Percentiles rank a stretch among this genome's conserved stretches.
These are phyloP conservation scores for Malassezia dermatis DNA, from an alignment of 1,284 basidiomycete genomes.

Conservation along the genomic window DNA sequence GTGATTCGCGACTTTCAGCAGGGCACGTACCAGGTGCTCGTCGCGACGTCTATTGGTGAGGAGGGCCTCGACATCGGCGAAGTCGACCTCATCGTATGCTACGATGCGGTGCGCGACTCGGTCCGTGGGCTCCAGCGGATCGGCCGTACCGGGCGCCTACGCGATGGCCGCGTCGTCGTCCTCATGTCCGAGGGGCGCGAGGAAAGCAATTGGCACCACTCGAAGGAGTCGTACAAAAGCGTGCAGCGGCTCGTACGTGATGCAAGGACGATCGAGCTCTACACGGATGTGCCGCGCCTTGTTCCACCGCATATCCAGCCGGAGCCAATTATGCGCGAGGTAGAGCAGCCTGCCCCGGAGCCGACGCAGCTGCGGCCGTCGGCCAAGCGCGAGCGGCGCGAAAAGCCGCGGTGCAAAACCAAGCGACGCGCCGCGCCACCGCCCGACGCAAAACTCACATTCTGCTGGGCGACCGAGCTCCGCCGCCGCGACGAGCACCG, in stretches of 20 bases:
- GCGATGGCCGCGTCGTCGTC: slow-evolving; percentile 78
- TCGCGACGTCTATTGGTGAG: slow-evolving; percentile 93
- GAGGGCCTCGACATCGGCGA: slow-evolving; percentile 99
- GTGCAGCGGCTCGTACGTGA: slow-evolving; percentile 80
- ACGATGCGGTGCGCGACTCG: slow-evolving; percentile 90
- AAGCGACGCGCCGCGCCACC: slow-evolving; percentile 26
- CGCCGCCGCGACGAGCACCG: slow-evolving; percentile 11
- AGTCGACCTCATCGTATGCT: slow-evolving; percentile 92
- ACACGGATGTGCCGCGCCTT: slow-evolving; percentile 76
- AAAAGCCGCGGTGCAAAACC: slow-evolving; percentile 13
- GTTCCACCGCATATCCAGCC: slow-evolving; percentile 70
- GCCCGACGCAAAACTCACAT: slow-evolving; percentile 23
- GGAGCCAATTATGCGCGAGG: slow-evolving; percentile 64
- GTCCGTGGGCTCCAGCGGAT: slow-evolving; percentile 92
- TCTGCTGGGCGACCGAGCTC: slow-evolving; percentile 36
- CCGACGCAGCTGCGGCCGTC: slow-evolving; percentile 16
- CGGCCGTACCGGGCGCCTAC: slow-evolving; percentile 87
- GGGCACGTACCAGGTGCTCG: slow-evolving; percentile 80
- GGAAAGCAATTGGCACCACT: slow-evolving; percentile 80
- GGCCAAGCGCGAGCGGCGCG: slow-evolving; percentile 23
- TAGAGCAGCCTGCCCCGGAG: slow-evolving; percentile 51
- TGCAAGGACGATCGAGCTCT: slow-evolving; percentile 78
- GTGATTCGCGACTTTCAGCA: slow-evolving; percentile 74
- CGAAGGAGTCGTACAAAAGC: slow-evolving; percentile 73
- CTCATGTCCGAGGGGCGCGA: slow-evolving; percentile 85